A percentile compares a stretch with the other conserved stretches of the same genome.
These are phyloP conservation scores for Solanum megistacrolobum DNA, from an alignment of 257 asterid species.

Conservation along the genomic window DNA sequence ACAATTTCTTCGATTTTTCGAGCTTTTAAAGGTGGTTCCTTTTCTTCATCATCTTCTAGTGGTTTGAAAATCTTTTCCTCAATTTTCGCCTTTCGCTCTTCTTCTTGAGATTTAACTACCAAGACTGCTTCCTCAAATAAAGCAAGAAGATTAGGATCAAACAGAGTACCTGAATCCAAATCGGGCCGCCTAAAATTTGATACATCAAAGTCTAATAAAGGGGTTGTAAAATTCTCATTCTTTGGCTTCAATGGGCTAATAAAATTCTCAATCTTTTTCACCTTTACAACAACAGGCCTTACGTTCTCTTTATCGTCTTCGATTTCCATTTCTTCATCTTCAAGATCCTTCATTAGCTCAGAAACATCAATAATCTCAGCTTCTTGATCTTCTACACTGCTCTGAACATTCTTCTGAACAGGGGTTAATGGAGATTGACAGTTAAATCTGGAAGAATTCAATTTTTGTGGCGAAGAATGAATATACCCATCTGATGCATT, in stretches of 20 bases:
- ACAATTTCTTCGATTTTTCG: constrained; percentile 25
- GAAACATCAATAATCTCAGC: constrained; percentile 51
- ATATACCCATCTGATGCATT: constrained; percentile 49
- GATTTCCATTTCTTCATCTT: constrained; percentile 33
- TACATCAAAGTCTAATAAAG: constrained; percentile 28
- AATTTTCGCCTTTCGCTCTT: constrained; percentile 32
- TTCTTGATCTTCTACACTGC: constrained; percentile 19
- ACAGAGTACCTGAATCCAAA: constrained; percentile 52
- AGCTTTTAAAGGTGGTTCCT: constrained; percentile 45
- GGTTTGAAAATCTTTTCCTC: constrained; percentile 9
- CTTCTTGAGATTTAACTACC: constrained; percentile 51
- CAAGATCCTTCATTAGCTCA: constrained; percentile 73
- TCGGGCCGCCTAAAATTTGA: constrained; percentile 50
- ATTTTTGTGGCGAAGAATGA: constrained; percentile 23
- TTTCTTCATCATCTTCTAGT: constrained; percentile 7
- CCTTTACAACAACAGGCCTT: constrained; percentile 13
- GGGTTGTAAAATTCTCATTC: background rate
- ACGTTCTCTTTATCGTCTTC: constrained; percentile 54
- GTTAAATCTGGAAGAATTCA: constrained; percentile 8
- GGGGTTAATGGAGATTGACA: constrained; percentile 21
- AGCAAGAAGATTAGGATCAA: constrained; percentile 60
- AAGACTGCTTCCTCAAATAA: constrained; percentile 61
- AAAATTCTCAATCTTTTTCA: background rate
- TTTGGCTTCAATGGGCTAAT: constrained; percentile 8
- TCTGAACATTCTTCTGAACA: constrained; percentile 12